Base-by-base conservation (phyloP, 2,329 filamentous ascomycete genomes). In the Alternaria burnsii region DNA sequence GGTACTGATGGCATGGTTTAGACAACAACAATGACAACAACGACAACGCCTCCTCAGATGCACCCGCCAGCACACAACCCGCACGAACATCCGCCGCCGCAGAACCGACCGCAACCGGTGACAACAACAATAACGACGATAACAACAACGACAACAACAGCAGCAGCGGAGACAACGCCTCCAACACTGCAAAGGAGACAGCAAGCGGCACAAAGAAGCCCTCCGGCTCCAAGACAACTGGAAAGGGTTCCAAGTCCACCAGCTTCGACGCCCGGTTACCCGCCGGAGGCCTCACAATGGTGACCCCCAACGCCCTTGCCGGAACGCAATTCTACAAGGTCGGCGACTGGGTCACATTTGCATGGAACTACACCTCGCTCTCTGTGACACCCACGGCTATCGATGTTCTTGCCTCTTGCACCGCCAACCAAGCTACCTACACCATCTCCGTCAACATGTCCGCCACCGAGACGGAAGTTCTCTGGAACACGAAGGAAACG, bases 361-460 rank as follows among this genome's bases (percentile, higher is more conserved):
- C 81, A 20, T 91, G 88, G 88, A 90, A 91, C 77, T 90, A 89
- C 77, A 91, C 88, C 14, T 88, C 86, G 11, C 79, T 90, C 24
- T 83, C 81, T 20, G 81, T 85, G 18, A 87, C 85, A 0, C 88
- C 88, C 0, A 81, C 82, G 1, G 83, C 82, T 43, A 80, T 91
- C 68, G 87, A 90, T 67, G 82, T 90, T 38, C 77, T 89, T 43
- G 88, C 88, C 2, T 84, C 83, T 11, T 89, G 88, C 81, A 82
- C 82, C 36, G 75, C 81, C 60, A 89, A 89, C 77, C 79, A 82
- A 58, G 82, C 82, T 47, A 86, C 83, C 38, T 90, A 90, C 74
- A 90, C 88, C 20, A 82, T 91, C 60, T 81, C 86, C 16, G 73
- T 81, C 60, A 90, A 90, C 78, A 81, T 86, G 77, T 85, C 81